A percentile compares a stretch with the other conserved stretches of the same genome.
Evolutionary conservation across 1,139 yeast genomes (phyloP).

Genomic region (Hemisphaericaspora subhashii): DNA sequence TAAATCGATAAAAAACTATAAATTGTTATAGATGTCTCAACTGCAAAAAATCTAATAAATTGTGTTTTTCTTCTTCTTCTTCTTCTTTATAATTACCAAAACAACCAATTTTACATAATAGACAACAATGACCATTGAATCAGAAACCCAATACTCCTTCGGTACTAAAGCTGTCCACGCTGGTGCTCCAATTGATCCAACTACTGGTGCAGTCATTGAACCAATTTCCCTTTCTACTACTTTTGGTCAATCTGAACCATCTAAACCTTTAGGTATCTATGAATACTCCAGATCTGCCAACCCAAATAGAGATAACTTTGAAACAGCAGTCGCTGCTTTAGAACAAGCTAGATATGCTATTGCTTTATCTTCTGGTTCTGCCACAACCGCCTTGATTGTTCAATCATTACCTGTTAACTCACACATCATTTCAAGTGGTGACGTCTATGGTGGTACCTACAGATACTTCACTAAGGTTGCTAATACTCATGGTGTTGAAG

Average conservation of each 20-base stretch:
- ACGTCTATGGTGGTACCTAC: constrained; percentile 93
- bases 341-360: constrained; percentile 78
- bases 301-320: constrained; percentile 86
- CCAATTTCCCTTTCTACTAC: constrained; percentile 86
- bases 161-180: constrained; percentile 86
- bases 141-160: constrained; percentile 42
- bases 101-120: no score
- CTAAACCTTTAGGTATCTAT: constrained; percentile 73
- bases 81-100: no score
- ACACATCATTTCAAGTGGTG: constrained; percentile 80
- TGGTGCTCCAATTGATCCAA: constrained; percentile 71
- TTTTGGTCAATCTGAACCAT: constrained; percentile 77
- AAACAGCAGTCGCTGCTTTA: constrained; percentile 75
- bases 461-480: constrained; percentile 89
- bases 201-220: constrained; percentile 86
- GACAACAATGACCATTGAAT: constrained; percentile 24
- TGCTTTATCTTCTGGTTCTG: constrained; percentile 85
- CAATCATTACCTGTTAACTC: constrained; percentile 73
- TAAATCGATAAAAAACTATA: not conserved
- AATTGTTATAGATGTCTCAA: no score
- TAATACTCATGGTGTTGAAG: constrained; percentile 71
- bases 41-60: no score
- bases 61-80: not conserved
- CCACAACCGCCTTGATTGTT: constrained; percentile 76
- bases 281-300: constrained; percentile 88